Base-by-base conservation (phyloP, 495 filamentous ascomycete species). In the Neurospora sp. region DNA sequence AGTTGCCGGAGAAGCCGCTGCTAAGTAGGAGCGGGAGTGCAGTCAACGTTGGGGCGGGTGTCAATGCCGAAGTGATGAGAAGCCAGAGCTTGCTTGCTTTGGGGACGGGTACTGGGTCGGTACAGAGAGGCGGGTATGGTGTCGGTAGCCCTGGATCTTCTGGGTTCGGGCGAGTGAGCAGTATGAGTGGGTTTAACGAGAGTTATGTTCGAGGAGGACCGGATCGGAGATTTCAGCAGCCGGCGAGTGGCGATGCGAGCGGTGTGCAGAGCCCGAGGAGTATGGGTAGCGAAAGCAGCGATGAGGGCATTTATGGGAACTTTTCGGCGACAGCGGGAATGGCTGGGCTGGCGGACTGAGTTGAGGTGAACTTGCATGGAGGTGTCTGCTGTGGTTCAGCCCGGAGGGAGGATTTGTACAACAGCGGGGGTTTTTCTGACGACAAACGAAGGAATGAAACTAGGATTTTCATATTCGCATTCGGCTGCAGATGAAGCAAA, bases 1-100 rank as follows among this genome's bases (percentile, higher is more conserved):
- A 85, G 70, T 78, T 89, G 71, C 87, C 87, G 1, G 87, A 88
- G 80, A 89, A 89, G 74, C 87, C 87, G 72, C 79, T 83, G 69
- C 74, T 87, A 40, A 86, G 84, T 72, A 78, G 81, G 17, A 81
- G 74, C 11, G 83, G 79, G 48, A 86, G 84, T 72, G 78, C 80
- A 19, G 79, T 80, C 40, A 84, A 86, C 69, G 81, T 87, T 28
- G 83, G 79, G 66, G 84, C 81, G 71, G 78, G 79, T 17, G 79
- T 80, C 38, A 84, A 86, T 70, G 81, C 86, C 31, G 82, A 83
- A 42, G 75, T 78, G 0, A 80, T 78, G n/a, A 74, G 84, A 70
- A 79, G 84, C 8, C 83, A 81, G 69, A 83, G 81, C 62, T 38
- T 83, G 31, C 70, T 83, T 7, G 78, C 80, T 48, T 73, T 81